These are phyloP conservation scores for Trametes coccinea DNA, from an alignment of 768 basidiomycete species.

Conservation along the genomic window DNA sequence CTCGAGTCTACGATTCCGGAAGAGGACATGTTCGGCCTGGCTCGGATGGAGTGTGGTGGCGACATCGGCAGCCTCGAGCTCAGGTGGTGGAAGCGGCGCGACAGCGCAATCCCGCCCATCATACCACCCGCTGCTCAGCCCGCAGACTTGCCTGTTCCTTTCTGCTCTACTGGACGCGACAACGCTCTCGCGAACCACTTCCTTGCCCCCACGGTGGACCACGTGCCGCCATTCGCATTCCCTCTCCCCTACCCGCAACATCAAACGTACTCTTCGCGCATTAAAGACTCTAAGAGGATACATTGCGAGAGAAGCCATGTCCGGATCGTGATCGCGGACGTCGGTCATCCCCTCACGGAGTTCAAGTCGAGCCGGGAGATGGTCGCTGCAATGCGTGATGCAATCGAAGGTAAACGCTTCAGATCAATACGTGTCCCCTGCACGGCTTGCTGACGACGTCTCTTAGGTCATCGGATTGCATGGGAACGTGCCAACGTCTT, in stretches of 20 bases:
- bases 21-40: not conserved
- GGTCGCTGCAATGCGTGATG: not conserved
- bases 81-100: not conserved
- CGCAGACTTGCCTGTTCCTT: not conserved
- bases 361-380: constrained; percentile 2
- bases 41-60: constrained; percentile 5
- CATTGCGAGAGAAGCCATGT: constrained; percentile 13
- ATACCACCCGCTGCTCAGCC: not conserved
- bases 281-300: not conserved
- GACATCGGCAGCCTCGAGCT: constrained; percentile 5
- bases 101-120: not conserved
- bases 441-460: not conserved
- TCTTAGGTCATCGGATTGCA: constrained; percentile 4
- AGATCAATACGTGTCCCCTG: too few species aligned
- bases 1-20: not conserved
- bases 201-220: not conserved
- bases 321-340: constrained; percentile 7
- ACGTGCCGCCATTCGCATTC: not conserved
- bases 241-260: constrained; percentile 2
- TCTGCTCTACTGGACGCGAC: not conserved
- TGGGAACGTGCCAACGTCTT: constrained; percentile 5
- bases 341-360: not conserved
- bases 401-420: constrained; percentile 3
- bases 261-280: constrained; percentile 4
- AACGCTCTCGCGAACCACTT: not conserved